Conservation (phyloP, 208 protist genomes). For the Novymonas esmeraldas region DNA sequence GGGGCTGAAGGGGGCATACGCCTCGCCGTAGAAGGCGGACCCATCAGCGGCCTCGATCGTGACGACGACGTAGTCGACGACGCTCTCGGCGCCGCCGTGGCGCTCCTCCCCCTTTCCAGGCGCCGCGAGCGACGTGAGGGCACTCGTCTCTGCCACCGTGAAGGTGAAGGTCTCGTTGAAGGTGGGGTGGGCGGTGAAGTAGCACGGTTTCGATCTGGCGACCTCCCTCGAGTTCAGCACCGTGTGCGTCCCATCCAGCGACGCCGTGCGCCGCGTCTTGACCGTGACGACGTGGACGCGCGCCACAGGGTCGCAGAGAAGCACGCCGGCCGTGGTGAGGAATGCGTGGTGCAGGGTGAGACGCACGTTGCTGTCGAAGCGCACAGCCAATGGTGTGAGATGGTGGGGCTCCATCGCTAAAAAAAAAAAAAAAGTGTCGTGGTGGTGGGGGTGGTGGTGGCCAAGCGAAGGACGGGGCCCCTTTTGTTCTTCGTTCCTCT, state of each 20-base stretch:
- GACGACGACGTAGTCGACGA: slow-evolving; percentile 63
- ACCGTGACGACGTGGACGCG: slow-evolving; percentile 70
- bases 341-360: slow-evolving; percentile 79
- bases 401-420: slow-evolving; percentile 10
- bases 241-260: slow-evolving; percentile 17
- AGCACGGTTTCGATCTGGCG: slow-evolving; percentile 36
- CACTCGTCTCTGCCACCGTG: slow-evolving; percentile 35
- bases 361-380: slow-evolving; percentile 71
- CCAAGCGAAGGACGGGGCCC: background rate
- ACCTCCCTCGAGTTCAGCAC: slow-evolving; percentile 48
- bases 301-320: slow-evolving; percentile 78
- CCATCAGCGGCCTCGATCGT: slow-evolving; percentile 52
- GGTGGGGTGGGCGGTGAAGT: slow-evolving; percentile 58
- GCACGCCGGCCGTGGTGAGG: slow-evolving; percentile 66
- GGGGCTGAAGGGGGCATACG: slow-evolving; percentile 75
- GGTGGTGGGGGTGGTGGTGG: background rate
- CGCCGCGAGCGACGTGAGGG: slow-evolving; percentile 41
- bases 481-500: too few species aligned
- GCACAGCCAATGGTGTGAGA: slow-evolving; percentile 47
- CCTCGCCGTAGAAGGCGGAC: slow-evolving; percentile 56
- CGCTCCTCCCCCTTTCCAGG: slow-evolving; percentile 9
- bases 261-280: slow-evolving; percentile 33
- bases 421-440: background rate
- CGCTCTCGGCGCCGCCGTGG: slow-evolving; percentile 6
- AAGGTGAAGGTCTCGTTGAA: slow-evolving; percentile 62